phyloP scores from a whole-genome alignment of 768 basidiomycete species.

The Lactarius quietus region DNA sequence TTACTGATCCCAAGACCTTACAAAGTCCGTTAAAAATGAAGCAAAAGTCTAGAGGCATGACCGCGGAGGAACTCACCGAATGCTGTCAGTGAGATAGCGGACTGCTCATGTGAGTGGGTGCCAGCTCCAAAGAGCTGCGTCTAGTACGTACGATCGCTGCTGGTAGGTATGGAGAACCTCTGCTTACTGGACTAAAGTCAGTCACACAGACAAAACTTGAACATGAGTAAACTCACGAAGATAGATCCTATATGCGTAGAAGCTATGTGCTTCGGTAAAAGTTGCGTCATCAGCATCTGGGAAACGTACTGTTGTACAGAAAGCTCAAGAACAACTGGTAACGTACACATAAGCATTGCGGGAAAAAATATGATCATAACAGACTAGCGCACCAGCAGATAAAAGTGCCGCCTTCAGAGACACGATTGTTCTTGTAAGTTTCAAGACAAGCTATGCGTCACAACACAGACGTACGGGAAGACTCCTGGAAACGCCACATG shows the following conservation, averaged over 20 bases:
- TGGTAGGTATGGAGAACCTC: too few relatives aligned
- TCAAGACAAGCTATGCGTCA: neutral
- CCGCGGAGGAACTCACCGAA: neutral
- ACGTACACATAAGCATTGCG: neutral
- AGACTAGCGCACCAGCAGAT: neutral
- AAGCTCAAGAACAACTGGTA: neutral
- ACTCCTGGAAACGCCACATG: neutral
- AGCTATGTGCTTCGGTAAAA: neutral
- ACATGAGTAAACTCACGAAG: neutral
- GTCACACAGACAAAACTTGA: neutral
- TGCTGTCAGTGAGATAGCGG: too few relatives aligned
- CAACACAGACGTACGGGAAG: slow-evolving; percentile 1
- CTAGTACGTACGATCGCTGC: too few relatives aligned
- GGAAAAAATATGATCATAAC: neutral
- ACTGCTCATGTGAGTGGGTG: too few relatives aligned
- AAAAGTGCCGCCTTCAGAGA: neutral
- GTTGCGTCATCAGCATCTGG: neutral
- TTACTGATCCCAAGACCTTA: neutral
- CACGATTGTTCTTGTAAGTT: neutral
- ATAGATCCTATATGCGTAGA: slow-evolving; percentile 3
- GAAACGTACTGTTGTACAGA: slow-evolving; percentile 5
- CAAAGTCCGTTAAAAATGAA: neutral
- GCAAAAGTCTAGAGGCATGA: neutral
- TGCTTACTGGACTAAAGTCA: too few relatives aligned
- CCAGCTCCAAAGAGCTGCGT: too few relatives aligned